A percentile compares a stretch with the other conserved stretches of the same genome.
Evolutionary conservation across 495 filamentous ascomycete species (phyloP).

Genomic region (Tuber aestivum): DNA sequence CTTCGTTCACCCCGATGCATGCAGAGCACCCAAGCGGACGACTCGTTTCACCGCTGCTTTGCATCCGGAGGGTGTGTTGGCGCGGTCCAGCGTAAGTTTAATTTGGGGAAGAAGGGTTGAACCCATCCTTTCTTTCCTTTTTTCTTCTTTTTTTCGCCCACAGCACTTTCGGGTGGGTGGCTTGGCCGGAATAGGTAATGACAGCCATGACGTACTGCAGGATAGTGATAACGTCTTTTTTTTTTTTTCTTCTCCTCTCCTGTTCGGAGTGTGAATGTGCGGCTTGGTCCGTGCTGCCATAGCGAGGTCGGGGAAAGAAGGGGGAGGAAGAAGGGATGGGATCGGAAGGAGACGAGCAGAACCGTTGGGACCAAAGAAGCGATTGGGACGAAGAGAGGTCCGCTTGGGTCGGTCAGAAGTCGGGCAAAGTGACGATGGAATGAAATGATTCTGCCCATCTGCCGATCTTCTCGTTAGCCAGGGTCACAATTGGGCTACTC

Average conservation of each 20-base stretch:
- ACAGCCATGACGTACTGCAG: background rate
- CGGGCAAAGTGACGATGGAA: background rate
- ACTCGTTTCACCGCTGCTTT: conserved; percentile 5
- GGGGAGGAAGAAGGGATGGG: background rate
- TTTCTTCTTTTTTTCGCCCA: background rate
- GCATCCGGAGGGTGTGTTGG: background rate
- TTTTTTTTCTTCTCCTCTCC: background rate
- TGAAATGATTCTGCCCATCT: background rate
- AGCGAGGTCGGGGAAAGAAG: background rate
- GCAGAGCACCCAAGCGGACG: background rate
- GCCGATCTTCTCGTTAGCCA: background rate
- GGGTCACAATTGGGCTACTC: background rate
- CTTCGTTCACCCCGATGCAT: background rate
- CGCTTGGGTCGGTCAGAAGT: background rate
- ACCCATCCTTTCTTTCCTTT: background rate
- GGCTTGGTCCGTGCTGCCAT: background rate
- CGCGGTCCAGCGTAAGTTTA: conserved; percentile 5
- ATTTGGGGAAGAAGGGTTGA: background rate
- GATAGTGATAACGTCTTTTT: background rate
- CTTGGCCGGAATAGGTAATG: background rate
- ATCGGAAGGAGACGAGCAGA: background rate
- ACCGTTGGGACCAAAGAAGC: background rate
- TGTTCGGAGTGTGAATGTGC: background rate
- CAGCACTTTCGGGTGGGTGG: background rate
- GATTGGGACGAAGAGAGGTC: background rate